Percentiles rank a stretch among this genome's conserved stretches.
phyloP scores from a whole-genome alignment of 2,329 filamentous ascomycete species.

The Didymosphaeria variabile region DNA sequence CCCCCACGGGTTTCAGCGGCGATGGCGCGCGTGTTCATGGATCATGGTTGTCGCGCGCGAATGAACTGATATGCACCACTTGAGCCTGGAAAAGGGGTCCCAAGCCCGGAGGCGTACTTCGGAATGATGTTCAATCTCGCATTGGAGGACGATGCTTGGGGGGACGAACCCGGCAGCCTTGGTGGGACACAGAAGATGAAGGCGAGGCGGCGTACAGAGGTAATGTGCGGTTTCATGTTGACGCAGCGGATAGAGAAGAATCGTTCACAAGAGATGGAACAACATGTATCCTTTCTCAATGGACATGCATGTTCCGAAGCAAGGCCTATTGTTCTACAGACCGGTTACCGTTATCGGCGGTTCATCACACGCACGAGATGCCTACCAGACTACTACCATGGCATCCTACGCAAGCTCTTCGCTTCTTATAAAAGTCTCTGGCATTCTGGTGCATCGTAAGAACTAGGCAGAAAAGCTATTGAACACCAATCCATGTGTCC shows the following conservation, averaged over 20 bases:
- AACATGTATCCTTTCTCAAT: not conserved
- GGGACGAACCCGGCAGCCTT: not conserved
- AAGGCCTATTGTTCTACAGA: too few species aligned
- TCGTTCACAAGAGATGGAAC: not conserved
- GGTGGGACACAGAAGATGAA: not conserved
- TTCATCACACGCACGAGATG: too few species aligned
- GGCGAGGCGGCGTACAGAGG: not conserved
- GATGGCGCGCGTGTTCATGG: not conserved
- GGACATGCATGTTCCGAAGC: too few species aligned
- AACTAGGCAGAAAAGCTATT: not conserved
- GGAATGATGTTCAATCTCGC: not conserved
- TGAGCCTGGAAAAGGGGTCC: not conserved
- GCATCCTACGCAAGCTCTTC: too few species aligned
- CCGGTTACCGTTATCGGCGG: too few species aligned
- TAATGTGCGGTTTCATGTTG: not conserved
- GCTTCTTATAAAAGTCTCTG: too few species aligned
- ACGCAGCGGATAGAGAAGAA: not conserved
- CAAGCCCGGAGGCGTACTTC: not conserved
- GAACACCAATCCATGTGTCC: not conserved
- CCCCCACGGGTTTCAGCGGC: slow-evolving; percentile 9
- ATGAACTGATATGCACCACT: slow-evolving; percentile 1
- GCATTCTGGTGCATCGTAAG: too few species aligned
- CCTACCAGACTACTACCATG: too few species aligned
- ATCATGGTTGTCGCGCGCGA: slow-evolving; percentile 12
- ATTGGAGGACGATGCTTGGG: not conserved